Conservation (phyloP, 768 basidiomycete genomes). For the Nidula microcarpa region DNA sequence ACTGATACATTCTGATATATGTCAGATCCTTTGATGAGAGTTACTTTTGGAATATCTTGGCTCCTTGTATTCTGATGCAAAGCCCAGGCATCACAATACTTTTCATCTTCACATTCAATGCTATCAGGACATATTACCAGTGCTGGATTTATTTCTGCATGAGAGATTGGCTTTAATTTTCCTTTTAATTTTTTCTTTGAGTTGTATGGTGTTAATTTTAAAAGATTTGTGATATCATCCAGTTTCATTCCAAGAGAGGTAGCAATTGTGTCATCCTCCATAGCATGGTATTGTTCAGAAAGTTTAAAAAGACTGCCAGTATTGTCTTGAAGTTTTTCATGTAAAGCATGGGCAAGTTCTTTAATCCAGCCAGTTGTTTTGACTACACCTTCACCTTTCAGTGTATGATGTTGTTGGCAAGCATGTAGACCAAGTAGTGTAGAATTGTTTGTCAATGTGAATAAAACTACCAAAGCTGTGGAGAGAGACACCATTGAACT, state of each 20-base stretch:
- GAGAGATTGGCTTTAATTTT: neutral
- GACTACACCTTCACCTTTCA: neutral
- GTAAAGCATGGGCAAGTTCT: neutral
- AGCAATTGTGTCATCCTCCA: neutral
- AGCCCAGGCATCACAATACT: neutral
- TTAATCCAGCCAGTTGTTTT: neutral
- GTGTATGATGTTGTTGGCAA: constrained; percentile 3
- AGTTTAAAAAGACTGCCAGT: neutral
- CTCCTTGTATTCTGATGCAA: neutral
- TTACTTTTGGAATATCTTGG: neutral
- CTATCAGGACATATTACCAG: neutral
- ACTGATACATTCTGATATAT: neutral
- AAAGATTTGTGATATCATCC: neutral
- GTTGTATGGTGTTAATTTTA: neutral
- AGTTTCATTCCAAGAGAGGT: neutral
- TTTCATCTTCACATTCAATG: neutral
- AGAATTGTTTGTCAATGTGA: constrained; percentile 11
- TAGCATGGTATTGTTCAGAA: neutral
- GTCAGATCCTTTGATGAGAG: neutral
- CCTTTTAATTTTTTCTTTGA: neutral
- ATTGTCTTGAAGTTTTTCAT: neutral
- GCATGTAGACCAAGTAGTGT: constrained; percentile 13
- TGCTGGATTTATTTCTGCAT: neutral
- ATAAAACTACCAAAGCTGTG: constrained; percentile 10
- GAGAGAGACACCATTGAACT: constrained; percentile 8